Evolutionary conservation across 345 rosid species (phyloP).

Genomic region (Geranium brycei): DNA sequence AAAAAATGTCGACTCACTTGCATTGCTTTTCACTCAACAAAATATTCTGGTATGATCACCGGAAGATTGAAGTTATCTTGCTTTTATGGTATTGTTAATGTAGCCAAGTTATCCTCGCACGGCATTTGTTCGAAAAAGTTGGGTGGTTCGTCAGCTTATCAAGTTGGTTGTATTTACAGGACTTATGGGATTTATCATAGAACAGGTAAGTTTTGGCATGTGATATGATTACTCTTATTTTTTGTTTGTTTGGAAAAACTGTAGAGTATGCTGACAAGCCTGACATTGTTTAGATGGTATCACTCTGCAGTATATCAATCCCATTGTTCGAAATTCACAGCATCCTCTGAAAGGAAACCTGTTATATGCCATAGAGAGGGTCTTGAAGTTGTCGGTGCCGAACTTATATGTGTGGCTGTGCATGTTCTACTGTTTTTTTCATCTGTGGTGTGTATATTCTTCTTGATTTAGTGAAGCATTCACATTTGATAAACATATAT

Average conservation of each 20-base stretch:
- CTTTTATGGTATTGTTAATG: slow-evolving; percentile 6
- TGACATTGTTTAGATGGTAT: slow-evolving; percentile 8
- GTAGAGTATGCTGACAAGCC: background rate
- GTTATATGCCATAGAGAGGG: slow-evolving; percentile 77
- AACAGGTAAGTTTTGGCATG: slow-evolving; percentile 42
- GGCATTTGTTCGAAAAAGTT: slow-evolving; percentile 57
- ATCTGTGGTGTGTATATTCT: slow-evolving; percentile 59
- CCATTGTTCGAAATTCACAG: slow-evolving; percentile 83
- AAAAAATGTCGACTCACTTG: background rate
- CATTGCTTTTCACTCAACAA: background rate
- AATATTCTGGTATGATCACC: background rate
- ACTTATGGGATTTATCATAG: slow-evolving; percentile 89
- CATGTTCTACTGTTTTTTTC: slow-evolving; percentile 97
- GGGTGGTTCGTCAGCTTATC: slow-evolving; percentile 81
- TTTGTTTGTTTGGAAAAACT: slow-evolving; percentile 8
- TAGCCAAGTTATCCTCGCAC: slow-evolving; percentile 88
- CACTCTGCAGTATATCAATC: slow-evolving; percentile 85
- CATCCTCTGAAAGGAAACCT: slow-evolving; percentile 90
- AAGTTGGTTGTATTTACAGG: slow-evolving; percentile 85
- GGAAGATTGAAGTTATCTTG: background rate
- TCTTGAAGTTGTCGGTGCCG: slow-evolving; percentile 94
- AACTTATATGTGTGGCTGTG: slow-evolving; percentile 94
- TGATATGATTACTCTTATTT: background rate
- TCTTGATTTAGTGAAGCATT: background rate
- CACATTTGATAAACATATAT: no score